A percentile compares a stretch with the other conserved stretches of the same genome.
phyloP scores from a whole-genome alignment of 306 rosid genomes.

The Casuarina equisetifolia region DNA sequence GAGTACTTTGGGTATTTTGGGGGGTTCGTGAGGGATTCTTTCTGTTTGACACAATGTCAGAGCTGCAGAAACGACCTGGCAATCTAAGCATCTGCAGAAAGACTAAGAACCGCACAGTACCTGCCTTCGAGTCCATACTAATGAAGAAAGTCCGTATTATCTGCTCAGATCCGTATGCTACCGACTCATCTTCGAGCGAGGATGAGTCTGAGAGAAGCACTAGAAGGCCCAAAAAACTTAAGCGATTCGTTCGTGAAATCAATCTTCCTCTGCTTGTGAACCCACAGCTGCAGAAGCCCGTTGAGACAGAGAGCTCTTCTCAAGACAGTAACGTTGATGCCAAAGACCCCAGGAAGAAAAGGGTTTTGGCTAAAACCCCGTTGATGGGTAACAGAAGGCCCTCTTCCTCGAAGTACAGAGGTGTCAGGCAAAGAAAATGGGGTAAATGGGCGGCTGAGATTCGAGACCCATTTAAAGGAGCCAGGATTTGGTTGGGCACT shows the following conservation, averaged over 20 bases:
- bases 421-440: constrained; percentile 80
- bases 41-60: constrained; percentile 31
- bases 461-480: constrained; percentile 62
- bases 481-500: constrained; percentile 80
- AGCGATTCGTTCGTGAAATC: constrained; percentile 37
- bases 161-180: constrained; percentile 66
- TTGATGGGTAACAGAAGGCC: constrained; percentile 12
- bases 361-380: constrained; percentile 27
- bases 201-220: constrained; percentile 40
- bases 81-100: constrained; percentile 22
- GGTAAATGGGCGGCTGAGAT: constrained; percentile 97
- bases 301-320: constrained; percentile 39
- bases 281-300: background rate
- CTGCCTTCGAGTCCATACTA: constrained; percentile 17
- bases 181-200: constrained; percentile 73
- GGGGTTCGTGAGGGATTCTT: constrained; percentile 44
- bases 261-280: constrained; percentile 30
- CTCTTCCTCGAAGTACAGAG: constrained; percentile 50
- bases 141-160: constrained; percentile 56
- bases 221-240: constrained; percentile 3
- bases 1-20: constrained; percentile 24
- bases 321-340: constrained; percentile 36
- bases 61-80: constrained; percentile 24
- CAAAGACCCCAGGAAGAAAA: constrained; percentile 30
- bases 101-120: constrained; percentile 14